Evolutionary conservation across 2,329 filamentous ascomycete species (phyloP), one percentile per base, ranked within the genome.

Genomic region (Dactylonectria estremocensis): DNA sequence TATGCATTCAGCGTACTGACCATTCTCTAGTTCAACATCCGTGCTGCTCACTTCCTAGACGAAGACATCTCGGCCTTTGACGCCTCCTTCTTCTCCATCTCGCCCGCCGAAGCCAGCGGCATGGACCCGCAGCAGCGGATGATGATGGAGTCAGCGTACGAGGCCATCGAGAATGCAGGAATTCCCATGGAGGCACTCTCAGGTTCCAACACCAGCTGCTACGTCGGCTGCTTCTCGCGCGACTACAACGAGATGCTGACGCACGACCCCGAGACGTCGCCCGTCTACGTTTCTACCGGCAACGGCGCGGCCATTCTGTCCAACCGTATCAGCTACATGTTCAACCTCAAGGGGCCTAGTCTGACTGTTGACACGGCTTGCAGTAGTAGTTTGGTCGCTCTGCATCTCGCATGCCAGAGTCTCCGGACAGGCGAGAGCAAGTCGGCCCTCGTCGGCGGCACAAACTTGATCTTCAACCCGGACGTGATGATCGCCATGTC

Each of bases 151-250:
- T 54, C 63, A 1, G 57, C 45, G 3, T 55, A 61, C 22, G 63
- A 66, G 45, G 63, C 70, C 22, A 62, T 74, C 14, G 73, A 76
- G 49, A 70, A 67, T 48, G 78, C 76, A 0, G 81, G 81, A 14
- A 57, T 80, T 2, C 65, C 76, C 7, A 52, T 55, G 53, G 64
- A 66, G 8, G 28, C 9, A 5, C 28, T 66, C 5, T 45, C 61
- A 1, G 61, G 61, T 2, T 64, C 61, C 1, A 33, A 64, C 45
- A 64, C 61, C 1, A 64, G 61, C 48, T 64, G 61, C 13, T 64
- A 64, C 28, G 61, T 64, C n/a, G 61, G 61, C 1, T 46, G 61
- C n/a, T 64, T 64, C 54, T 64, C 61, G n/a, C 31, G 61, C 3
- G 61, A 64, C 24, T 64, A 64, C 48, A 46, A 64, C 37, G 61